Base-by-base conservation (phyloP, 371 early-diverging fungal species). In the Apophysomyces trapeziformis region DNA sequence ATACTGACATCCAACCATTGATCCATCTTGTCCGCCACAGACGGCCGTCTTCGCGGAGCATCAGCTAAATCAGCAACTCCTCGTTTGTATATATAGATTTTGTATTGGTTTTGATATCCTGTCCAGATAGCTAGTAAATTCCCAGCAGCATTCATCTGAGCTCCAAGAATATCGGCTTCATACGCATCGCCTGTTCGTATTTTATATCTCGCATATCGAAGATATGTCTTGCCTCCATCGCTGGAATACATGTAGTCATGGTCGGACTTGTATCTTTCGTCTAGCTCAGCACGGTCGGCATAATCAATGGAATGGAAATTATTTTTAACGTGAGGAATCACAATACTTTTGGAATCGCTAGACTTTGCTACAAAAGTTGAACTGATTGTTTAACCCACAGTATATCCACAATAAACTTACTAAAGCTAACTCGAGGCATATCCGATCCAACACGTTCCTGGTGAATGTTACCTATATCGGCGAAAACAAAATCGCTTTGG, bases 51-150 rank as follows among this genome's bases (percentile, higher is more conserved):
- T 7, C 61, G 60, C 43, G 66, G 66, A n/a, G 56, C 26, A 39
- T 50, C 54, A 21, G 54, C 1, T 11, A 50, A 21, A 50, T 50
- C 54, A 21, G 54, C 21, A 50, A 26, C n/a, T 50, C 54, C 54
- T 50, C 54, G n/a, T 21, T 50, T 50, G 54, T 78, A 78, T 35
- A 76, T 69, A 26, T 76, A 78, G 4, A 73, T 35, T 1, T 66
- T 50, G 21, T 50, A 50, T 5, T 50, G 21, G 7, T 50, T 16
- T 35, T 59, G 65, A 38, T 74, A 36, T 38, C 77, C 78, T 7
- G 81, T 79, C 83, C 83, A 82, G 4, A 78, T 16, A 1, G 78
- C 78, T 54, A 79, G 46, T 1, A 69, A 41, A 1, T 68, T 66
- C 0, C 78, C 78, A 8, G 68, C 63, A 0, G 71, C 58, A 58